Percentiles rank a stretch among this genome's conserved stretches.
These are phyloP conservation scores for Aspergillus neoniger DNA, from an alignment of 2,329 filamentous ascomycete species.

Conservation along the genomic window DNA sequence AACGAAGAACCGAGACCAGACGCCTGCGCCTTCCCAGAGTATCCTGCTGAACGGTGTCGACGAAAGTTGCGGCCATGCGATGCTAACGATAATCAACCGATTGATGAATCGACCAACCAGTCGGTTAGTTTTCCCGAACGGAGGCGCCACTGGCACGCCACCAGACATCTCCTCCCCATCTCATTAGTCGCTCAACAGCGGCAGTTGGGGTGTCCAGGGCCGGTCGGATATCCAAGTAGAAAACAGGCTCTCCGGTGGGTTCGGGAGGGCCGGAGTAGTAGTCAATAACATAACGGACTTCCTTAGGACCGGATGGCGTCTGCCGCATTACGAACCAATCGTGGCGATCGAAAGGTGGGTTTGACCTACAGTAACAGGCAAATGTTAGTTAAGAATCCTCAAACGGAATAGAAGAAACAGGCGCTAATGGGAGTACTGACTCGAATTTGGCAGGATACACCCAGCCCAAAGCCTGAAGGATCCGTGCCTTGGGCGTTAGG, in stretches of 20 bases:
- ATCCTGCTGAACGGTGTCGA: background rate
- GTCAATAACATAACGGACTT: conserved; percentile 94
- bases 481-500: conserved; percentile 84
- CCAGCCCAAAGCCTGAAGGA: conserved; percentile 77
- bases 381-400: background rate
- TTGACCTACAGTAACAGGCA: conserved; percentile 54
- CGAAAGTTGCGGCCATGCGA: background rate
- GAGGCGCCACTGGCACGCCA: conserved; percentile 79
- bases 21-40: conserved; percentile 28
- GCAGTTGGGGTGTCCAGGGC: conserved; percentile 79
- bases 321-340: conserved; percentile 91
- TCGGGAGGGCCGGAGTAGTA: conserved; percentile 87
- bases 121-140: conserved; percentile 40
- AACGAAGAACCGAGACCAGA: conserved; percentile 17
- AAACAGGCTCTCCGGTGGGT: conserved; percentile 85
- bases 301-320: conserved; percentile 65
- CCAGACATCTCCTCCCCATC: conserved; percentile 94
- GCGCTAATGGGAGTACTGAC: conserved; percentile 48
- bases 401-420: background rate
- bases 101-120: background rate
- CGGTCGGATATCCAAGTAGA: conserved; percentile 91
- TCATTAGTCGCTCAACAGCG: conserved; percentile 76
- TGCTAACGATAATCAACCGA: background rate
- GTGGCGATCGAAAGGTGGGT: conserved; percentile 92
- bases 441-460: conserved; percentile 77